Conservation (phyloP, 768 basidiomycete genomes). For the Phylloporus scabripes region DNA sequence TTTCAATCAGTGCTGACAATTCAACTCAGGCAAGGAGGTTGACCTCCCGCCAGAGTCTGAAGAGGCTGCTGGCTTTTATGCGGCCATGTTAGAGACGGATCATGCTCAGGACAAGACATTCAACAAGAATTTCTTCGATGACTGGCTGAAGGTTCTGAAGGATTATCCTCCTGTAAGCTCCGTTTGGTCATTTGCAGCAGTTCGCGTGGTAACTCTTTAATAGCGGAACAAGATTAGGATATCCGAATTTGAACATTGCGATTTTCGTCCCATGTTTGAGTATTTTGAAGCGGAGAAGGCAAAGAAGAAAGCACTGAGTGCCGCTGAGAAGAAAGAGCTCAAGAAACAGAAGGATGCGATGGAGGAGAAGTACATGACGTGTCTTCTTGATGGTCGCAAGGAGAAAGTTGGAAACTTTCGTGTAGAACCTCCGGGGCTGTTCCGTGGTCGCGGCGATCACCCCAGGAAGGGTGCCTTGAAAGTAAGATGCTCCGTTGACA, state of each 20-base stretch:
- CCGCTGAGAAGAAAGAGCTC: conserved; percentile 85
- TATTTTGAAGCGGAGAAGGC: conserved; percentile 90
- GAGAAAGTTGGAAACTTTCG: conserved; percentile 99
- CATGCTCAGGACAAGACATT: conserved; percentile 86
- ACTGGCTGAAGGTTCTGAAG: conserved; percentile 75
- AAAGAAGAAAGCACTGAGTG: conserved; percentile 81
- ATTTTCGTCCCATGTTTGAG: conserved; percentile 93
- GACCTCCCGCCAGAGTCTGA: conserved; percentile 82
- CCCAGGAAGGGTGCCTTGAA: conserved; percentile 96
- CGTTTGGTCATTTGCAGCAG: conserved; percentile 5
- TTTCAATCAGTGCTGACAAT: conserved; percentile 13
- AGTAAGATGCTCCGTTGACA: conserved; percentile 39
- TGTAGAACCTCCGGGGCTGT: conserved; percentile 97
- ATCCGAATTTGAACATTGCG: conserved; percentile 70
- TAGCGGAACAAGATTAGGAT: conserved; percentile 75
- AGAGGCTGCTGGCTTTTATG: conserved; percentile 97
- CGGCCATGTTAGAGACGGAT: conserved; percentile 84
- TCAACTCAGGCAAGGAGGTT: conserved; percentile 60
- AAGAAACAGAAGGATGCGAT: conserved; percentile 81
- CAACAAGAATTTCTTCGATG: conserved; percentile 93
- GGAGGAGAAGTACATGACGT: conserved; percentile 80
- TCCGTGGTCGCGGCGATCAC: conserved; percentile 96
- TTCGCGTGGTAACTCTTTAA: conserved; percentile 5
- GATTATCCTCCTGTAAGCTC: conserved; percentile 75
- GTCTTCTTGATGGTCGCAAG: conserved; percentile 91